Percentiles rank a stretch among this genome's conserved stretches.
phyloP scores from a whole-genome alignment of 2,329 filamentous ascomycete species.

The Xylariaceae sp. region DNA sequence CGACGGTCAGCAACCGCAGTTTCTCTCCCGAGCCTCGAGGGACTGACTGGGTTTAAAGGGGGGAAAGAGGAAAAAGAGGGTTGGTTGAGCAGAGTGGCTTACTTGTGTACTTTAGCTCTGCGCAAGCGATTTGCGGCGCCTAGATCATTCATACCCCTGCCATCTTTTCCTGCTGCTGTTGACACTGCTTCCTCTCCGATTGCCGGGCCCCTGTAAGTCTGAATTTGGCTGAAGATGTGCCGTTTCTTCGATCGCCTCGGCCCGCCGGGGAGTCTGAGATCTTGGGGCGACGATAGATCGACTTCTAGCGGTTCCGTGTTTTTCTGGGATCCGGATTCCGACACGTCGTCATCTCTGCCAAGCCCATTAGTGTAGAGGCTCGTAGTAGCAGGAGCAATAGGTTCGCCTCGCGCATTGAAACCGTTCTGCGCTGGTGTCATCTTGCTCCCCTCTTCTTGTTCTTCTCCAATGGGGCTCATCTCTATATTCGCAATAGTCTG shows the following conservation, averaged over 20 bases:
- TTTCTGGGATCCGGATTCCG: constrained; percentile 24
- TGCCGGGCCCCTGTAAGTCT: constrained; percentile 30
- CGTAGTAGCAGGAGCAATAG: no score
- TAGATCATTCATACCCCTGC: constrained; percentile 6
- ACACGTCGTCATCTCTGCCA: constrained; percentile 27
- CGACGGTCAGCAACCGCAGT: no score
- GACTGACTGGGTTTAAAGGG: no score
- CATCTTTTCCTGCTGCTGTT: constrained; percentile 23
- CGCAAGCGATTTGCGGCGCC: constrained; percentile 15
- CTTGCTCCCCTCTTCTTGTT: no score
- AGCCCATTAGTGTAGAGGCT: constrained; percentile 30
- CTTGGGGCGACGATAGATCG: constrained; percentile 37
- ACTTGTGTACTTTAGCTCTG: constrained; percentile 29
- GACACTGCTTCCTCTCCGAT: constrained; percentile 17
- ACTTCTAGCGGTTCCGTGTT: constrained; percentile 34
- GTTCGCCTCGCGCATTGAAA: constrained; percentile 26
- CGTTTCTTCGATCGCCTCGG: constrained; percentile 25
- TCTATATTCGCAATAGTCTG: constrained; percentile 72
- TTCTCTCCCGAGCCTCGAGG: no score
- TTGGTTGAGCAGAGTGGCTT: no score
- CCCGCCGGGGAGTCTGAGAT: constrained; percentile 25
- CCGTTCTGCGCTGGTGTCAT: constrained; percentile 16
- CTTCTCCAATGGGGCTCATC: constrained; percentile 57
- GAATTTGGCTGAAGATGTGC: constrained; percentile 40
- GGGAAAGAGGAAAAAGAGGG: no score